A percentile compares a stretch with the other conserved stretches of the same genome.
Conservation (phyloP, 331 rosid genomes). For the Erythrophleum ivorense region DNA sequence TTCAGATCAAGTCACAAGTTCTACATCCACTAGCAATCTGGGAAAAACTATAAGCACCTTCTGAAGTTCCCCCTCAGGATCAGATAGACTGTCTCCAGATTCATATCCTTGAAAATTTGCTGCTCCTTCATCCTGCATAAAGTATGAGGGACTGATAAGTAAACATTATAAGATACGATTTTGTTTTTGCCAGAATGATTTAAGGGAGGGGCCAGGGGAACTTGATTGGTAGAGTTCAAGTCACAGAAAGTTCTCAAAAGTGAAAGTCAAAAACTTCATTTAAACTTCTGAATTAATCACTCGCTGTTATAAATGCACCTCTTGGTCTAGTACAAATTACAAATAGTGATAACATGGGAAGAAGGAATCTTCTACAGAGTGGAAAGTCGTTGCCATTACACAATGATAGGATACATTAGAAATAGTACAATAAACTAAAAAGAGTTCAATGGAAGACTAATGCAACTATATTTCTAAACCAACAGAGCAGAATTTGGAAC, state of each 20-base stretch:
- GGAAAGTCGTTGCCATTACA: neutral
- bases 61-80: conserved; percentile 61
- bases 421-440: neutral
- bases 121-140: conserved; percentile 64
- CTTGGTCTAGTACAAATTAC: neutral
- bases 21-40: conserved; percentile 9
- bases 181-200: neutral
- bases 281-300: neutral
- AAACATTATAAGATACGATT: neutral
- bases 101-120: conserved; percentile 65
- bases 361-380: neutral
- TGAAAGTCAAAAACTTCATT: neutral
- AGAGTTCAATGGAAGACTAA: neutral
- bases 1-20: conserved; percentile 27
- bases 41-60: conserved; percentile 53
- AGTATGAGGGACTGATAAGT: conserved; percentile 16
- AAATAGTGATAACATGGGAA: neutral
- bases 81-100: conserved; percentile 57
- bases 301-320: neutral
- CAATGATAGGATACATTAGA: neutral
- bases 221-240: conserved; percentile 5
- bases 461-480: conserved; percentile 4
- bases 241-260: neutral
- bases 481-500: conserved; percentile 23
- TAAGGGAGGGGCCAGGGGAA: neutral